phyloP scores from a whole-genome alignment of 495 filamentous ascomycete genomes.

The Friedmanniomyces endolithicus region DNA sequence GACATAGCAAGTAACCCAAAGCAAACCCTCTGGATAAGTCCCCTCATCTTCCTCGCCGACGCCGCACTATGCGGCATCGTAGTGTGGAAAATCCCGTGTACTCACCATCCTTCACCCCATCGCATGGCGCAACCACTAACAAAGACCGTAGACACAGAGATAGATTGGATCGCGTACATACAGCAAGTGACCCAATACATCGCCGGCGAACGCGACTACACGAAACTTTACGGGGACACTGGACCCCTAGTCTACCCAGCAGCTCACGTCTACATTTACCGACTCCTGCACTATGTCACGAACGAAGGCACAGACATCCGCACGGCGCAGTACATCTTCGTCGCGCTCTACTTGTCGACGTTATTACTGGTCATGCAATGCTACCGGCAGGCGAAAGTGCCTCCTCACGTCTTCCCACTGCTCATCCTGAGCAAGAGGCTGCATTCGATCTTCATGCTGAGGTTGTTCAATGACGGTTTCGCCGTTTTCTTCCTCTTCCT shows the following conservation, averaged over 20 bases:
- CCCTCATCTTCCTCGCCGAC: constrained; percentile 60
- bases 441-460: constrained; percentile 83
- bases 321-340: constrained; percentile 70
- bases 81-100: constrained; percentile 81
- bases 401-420: constrained; percentile 78
- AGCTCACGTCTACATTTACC: constrained; percentile 85
- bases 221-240: constrained; percentile 70
- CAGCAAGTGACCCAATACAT: constrained; percentile 71
- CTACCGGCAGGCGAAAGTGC: constrained; percentile 65
- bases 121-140: constrained; percentile 5
- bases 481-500: constrained; percentile 69
- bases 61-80: constrained; percentile 59
- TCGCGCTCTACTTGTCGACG: constrained; percentile 59
- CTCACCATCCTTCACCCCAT: constrained; percentile 21
- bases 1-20: constrained; percentile 38
- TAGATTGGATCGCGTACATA: constrained; percentile 97
- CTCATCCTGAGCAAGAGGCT: constrained; percentile 82
- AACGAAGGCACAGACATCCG: constrained; percentile 62
- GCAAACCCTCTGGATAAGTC: constrained; percentile 51
- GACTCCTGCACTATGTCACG: constrained; percentile 64
- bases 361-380: constrained; percentile 67
- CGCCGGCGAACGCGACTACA: constrained; percentile 78
- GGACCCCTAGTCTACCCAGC: constrained; percentile 92
- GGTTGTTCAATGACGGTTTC: constrained; percentile 91
- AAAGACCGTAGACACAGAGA: constrained; percentile 69